phyloP scores from a whole-genome alignment of 192 early-diverging fungal species.

The Podila clonocystis region DNA sequence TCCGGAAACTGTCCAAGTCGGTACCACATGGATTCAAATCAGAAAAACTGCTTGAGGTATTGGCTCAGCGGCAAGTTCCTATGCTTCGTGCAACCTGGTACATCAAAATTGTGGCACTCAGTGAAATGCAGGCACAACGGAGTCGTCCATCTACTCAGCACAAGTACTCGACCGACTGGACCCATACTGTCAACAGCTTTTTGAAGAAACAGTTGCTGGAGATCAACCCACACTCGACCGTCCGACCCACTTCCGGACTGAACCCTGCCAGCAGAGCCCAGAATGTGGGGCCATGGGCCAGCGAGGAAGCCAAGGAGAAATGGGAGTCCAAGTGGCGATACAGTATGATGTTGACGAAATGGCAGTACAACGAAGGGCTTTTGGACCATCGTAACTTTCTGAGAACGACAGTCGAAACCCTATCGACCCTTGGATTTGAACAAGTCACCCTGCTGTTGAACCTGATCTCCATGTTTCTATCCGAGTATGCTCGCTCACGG shows the following conservation, averaged over 20 bases:
- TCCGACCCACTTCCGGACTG: conserved; percentile 16
- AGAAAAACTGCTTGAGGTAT: conserved; percentile 66
- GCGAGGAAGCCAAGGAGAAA: conserved; percentile 52
- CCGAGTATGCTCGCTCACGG: conserved; percentile 61
- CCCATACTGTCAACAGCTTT: conserved; percentile 51
- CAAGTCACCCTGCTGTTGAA: conserved; percentile 55
- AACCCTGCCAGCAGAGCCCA: conserved; percentile 37
- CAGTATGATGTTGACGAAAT: conserved; percentile 62
- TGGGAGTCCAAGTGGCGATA: conserved; percentile 58
- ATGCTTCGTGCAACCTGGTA: conserved; percentile 75
- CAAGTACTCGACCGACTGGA: conserved; percentile 56
- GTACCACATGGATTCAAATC: conserved; percentile 70
- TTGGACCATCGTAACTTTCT: conserved; percentile 63
- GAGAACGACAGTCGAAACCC: conserved; percentile 54
- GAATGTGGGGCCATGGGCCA: conserved; percentile 55
- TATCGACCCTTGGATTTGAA: conserved; percentile 50
- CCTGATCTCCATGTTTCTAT: conserved; percentile 61
- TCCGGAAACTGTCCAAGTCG: conserved; percentile 58
- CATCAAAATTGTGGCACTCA: conserved; percentile 72
- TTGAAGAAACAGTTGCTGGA: conserved; percentile 58
- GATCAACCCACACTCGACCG: conserved; percentile 41
- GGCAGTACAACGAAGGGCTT: conserved; percentile 66
- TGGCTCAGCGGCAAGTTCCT: conserved; percentile 65
- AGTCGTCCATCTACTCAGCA: conserved; percentile 23
- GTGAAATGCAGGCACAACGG: conserved; percentile 61